Percentiles rank a stretch among this genome's conserved stretches.
Conservation (phyloP, 441 rosid species). For the Adansonia rubrostipa region DNA sequence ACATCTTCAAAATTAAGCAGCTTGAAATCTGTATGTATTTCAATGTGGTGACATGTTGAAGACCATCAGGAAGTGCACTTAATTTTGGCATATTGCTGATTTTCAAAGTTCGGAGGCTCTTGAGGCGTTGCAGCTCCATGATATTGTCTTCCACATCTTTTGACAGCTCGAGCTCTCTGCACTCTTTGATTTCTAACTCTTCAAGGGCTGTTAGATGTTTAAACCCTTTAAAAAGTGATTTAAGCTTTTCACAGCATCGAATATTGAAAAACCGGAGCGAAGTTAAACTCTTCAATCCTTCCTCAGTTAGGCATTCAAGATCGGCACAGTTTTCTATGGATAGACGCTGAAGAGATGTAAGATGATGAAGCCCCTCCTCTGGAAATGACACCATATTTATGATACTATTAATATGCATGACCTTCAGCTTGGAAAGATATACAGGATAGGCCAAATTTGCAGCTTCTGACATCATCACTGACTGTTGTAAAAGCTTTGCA, state of each 20-base stretch:
- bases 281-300: conserved; percentile 14
- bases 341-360: conserved; percentile 19
- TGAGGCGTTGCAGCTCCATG: conserved; percentile 7
- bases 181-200: conserved; percentile 22
- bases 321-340: conserved; percentile 4
- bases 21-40: conserved; percentile 1
- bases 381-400: conserved; percentile 16
- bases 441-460: neutral
- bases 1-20: neutral
- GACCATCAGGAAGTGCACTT: conserved; percentile 18
- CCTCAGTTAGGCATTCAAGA: conserved; percentile 6
- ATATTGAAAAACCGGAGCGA: conserved; percentile 11
- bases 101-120: conserved; percentile 4
- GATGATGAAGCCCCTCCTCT: conserved; percentile 15
- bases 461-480: neutral
- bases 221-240: conserved; percentile 16
- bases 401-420: conserved; percentile 15
- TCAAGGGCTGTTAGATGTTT: conserved; percentile 15
- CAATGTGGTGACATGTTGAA: conserved; percentile 16
- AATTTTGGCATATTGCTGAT: neutral
- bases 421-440: conserved; percentile 20
- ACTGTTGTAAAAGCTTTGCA: conserved; percentile 18
- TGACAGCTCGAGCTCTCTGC: conserved; percentile 20
- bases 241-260: neutral
- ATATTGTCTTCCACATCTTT: conserved; percentile 10